Evolutionary conservation across 2,329 filamentous ascomycete species (phyloP).

Genomic region (Rutstroemia sydowiana): DNA sequence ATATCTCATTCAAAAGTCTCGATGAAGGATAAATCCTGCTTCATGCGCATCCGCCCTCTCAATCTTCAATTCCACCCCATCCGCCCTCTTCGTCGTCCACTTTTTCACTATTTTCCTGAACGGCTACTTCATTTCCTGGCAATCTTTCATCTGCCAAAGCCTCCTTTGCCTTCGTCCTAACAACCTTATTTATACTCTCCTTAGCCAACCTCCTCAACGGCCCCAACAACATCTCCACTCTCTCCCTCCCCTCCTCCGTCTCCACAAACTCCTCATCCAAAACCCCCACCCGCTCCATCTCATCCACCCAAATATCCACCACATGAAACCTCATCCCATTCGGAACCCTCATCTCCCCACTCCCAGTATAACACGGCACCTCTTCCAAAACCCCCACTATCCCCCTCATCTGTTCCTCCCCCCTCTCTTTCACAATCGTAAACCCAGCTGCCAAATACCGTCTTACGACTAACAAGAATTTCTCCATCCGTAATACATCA

Average conservation of each 20-base stretch:
- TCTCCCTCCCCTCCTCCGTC: constrained; percentile 30
- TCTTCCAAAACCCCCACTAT: constrained; percentile 41
- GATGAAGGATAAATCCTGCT: not conserved
- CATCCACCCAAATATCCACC: constrained; percentile 86
- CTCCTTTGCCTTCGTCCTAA: constrained; percentile 63
- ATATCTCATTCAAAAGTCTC: not conserved
- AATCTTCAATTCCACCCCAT: constrained; percentile 29
- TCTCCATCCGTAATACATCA: constrained; percentile 77
- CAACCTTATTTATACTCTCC: constrained; percentile 59
- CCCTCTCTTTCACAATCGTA: constrained; percentile 30
- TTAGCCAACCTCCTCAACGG: constrained; percentile 38
- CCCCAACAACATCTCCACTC: constrained; percentile 34
- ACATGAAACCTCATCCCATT: constrained; percentile 83
- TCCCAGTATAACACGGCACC: constrained; percentile 29
- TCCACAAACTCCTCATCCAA: constrained; percentile 34
- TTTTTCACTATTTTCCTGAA: constrained; percentile 23
- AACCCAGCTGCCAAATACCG: constrained; percentile 70
- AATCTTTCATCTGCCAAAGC: constrained; percentile 68
- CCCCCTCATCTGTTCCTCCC: constrained; percentile 30
- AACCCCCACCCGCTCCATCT: constrained; percentile 65
- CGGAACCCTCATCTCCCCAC: constrained; percentile 45
- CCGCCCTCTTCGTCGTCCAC: constrained; percentile 4
- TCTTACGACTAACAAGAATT: constrained; percentile 80
- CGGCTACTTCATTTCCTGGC: constrained; percentile 43
- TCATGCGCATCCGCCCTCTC: not conserved